Conservation (phyloP, 371 early-diverging fungal genomes). For the Mortierella sp. region DNA sequence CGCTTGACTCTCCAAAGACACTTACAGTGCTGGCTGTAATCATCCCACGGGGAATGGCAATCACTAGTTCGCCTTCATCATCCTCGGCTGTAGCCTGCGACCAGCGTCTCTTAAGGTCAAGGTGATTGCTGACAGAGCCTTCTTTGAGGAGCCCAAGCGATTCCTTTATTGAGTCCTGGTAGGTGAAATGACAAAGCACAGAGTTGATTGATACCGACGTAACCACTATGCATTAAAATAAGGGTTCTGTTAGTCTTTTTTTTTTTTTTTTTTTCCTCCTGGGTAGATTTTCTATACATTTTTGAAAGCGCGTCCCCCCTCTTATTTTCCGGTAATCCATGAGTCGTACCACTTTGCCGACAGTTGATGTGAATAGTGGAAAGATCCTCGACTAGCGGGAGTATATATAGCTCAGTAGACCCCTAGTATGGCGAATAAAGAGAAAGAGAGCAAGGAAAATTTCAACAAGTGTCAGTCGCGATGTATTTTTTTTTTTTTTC, state of each 20-base stretch:
- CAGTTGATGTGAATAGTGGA: conserved; percentile 64
- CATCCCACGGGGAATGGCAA: conserved; percentile 66
- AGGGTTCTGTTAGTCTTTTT: not conserved
- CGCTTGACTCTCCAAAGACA: not conserved
- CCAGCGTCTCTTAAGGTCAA: conserved; percentile 67
- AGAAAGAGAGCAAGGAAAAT: not conserved
- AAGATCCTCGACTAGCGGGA: conserved; percentile 63
- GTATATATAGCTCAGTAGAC: conserved; percentile 68
- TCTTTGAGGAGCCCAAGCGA: conserved; percentile 58
- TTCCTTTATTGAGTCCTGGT: conserved; percentile 63
- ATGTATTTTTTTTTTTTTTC: not conserved
- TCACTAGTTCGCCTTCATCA: conserved; percentile 75
- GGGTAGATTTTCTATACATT: not conserved
- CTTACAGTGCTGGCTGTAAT: conserved; percentile 39
- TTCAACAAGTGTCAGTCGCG: not conserved
- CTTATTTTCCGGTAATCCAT: not conserved
- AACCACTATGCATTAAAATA: conserved; percentile 59
- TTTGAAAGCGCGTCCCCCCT: not conserved
- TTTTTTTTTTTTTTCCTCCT: not conserved
- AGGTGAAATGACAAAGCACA: conserved; percentile 59
- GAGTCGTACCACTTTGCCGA: conserved; percentile 68
- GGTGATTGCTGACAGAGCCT: conserved; percentile 65
- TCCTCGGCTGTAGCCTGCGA: conserved; percentile 65
- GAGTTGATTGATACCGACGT: conserved; percentile 67
- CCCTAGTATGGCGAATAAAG: conserved; percentile 54